Evolutionary conservation across 257 asterid species (phyloP).

Genomic region (Rhazya stricta): DNA sequence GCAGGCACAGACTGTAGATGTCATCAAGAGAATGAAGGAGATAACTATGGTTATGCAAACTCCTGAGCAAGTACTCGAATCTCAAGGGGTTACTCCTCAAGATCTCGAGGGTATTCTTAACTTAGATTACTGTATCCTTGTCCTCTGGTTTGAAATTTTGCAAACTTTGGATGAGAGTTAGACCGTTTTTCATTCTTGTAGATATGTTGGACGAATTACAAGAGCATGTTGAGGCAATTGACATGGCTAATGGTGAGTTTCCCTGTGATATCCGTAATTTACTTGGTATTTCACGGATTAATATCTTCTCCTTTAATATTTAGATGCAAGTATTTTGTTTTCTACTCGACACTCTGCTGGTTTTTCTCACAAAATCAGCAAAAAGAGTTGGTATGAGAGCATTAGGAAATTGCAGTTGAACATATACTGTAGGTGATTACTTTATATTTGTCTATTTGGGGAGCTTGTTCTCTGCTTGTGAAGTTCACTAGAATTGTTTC

Average conservation of each 20-base stretch:
- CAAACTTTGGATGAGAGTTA: background rate
- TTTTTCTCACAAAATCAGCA: no score
- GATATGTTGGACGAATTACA: conserved; percentile 90
- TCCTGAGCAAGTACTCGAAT: conserved; percentile 69
- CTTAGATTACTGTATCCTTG: background rate
- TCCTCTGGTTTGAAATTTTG: background rate
- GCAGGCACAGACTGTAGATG: conserved; percentile 87
- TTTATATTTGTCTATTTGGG: no score
- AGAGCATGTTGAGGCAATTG: conserved; percentile 90
- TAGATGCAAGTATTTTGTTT: background rate
- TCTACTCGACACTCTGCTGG: background rate
- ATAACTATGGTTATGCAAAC: conserved; percentile 83
- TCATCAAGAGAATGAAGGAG: conserved; percentile 79
- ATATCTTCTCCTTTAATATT: background rate
- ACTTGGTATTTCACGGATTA: background rate
- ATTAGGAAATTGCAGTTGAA: background rate
- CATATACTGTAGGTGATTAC: background rate
- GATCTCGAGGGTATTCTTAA: conserved; percentile 60
- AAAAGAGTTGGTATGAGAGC: background rate
- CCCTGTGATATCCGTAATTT: background rate
- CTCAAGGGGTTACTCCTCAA: conserved; percentile 77
- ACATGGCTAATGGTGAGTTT: conserved; percentile 89
- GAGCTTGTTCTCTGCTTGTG: background rate
- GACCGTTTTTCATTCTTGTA: conserved; percentile 21
- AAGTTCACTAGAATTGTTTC: background rate